Evolutionary conservation across 2,329 filamentous ascomycete species (phyloP), one percentile per base, ranked within the genome.

Genomic region (Amauroascus niger): DNA sequence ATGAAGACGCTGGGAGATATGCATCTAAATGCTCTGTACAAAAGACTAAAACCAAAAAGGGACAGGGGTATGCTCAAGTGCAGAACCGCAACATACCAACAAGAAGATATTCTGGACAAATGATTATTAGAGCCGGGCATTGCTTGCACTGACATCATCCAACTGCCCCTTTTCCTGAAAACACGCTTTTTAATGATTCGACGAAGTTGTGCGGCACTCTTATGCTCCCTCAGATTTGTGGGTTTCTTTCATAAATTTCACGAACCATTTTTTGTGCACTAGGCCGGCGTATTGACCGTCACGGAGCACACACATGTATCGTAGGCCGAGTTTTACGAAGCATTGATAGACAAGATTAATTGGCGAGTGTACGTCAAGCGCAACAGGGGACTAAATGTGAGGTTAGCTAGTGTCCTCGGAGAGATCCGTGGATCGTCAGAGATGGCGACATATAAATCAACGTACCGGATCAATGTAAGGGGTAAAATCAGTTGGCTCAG

Each of bases 321-420:
- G 78, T 60, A 98, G 71, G 1, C 93, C 93, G 7, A 98, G 76
- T 71, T 98, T 98, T 49, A 88, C 87, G 67, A 97, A 98, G 64
- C 89, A 91, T 67, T 98, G 93, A 63, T 95, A 96, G 3, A 96
- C 93, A 37, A 98, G 73, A 66, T 97, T 90, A 80, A 97, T 90
- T 0, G 93, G 88, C 0, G 86, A 93, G 60, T 84, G 81, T 28
- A 95, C 86, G 64, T 98, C 93, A 22, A 98, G 75, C 11, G 90
- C 80, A 13, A 98, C 80, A 0, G 93, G 93, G 1, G 91, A 86
- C 81, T 84, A 43, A 11, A 3, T n/a, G 43, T 24, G 32, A 35
- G 9, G 49, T 55, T 43, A 54, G 48, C 50, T 59, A 51, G 22
- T 13, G 20, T 2, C 7, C 14, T 33, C 41, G 26, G 22, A 47